phyloP scores from a whole-genome alignment of 75 land plant species.

The Cunninghamia lanceolata region DNA sequence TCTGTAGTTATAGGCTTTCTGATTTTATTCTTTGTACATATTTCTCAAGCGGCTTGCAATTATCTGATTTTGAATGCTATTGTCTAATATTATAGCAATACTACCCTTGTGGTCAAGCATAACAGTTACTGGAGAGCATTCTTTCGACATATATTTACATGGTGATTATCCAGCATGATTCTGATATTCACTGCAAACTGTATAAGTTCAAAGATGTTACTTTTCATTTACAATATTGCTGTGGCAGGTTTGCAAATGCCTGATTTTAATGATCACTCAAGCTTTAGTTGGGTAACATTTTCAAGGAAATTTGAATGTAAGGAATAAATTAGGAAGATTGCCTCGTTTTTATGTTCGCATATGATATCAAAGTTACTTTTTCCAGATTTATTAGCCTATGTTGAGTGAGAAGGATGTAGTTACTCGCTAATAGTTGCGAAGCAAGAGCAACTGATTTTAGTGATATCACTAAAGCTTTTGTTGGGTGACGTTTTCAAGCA shows the following conservation, averaged over 20 bases:
- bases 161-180: conserved; percentile 1
- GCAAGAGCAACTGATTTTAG: background rate
- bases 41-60: background rate
- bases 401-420: background rate
- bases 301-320: background rate
- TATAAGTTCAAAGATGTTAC: background rate
- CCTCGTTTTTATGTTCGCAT: background rate
- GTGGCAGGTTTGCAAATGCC: background rate
- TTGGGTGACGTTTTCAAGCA: background rate
- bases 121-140: background rate
- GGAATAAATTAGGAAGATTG: background rate
- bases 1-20: background rate
- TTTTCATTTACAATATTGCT: background rate
- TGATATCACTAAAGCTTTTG: background rate
- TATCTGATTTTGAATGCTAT: background rate
- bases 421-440: background rate
- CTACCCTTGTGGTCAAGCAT: background rate
- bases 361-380: background rate
- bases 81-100: background rate
- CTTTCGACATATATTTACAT: background rate
- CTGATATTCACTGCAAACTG: background rate
- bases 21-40: conserved; percentile 13
- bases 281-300: background rate
- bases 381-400: background rate
- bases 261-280: background rate